Evolutionary conservation across 768 basidiomycete species (phyloP).

Genomic region (Psilocybe cubensis): DNA sequence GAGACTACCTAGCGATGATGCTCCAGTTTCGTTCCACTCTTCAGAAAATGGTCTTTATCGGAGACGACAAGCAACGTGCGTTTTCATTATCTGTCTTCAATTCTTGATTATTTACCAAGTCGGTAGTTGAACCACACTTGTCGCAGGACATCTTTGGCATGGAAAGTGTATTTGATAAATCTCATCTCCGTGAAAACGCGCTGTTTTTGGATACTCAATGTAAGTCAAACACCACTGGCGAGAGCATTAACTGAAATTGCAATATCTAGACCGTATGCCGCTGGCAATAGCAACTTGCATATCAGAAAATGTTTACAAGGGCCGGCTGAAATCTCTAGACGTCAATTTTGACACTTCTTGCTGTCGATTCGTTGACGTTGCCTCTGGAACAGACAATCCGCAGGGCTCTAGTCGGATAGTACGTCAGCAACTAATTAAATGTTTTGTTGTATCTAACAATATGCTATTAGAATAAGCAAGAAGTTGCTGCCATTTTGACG

Average conservation of each 20-base stretch:
- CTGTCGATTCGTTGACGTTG: conserved; percentile 63
- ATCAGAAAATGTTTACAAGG: conserved; percentile 58
- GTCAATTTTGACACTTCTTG: conserved; percentile 33
- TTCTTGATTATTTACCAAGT: conserved; percentile 48
- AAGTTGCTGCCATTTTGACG: conserved; percentile 48
- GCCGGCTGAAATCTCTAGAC: conserved; percentile 52
- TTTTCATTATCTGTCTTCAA: conserved; percentile 69
- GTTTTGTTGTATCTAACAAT: not conserved
- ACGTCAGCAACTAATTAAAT: conserved; percentile 9
- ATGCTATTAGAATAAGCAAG: conserved; percentile 54
- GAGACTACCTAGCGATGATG: conserved; percentile 49
- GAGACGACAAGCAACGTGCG: conserved; percentile 68
- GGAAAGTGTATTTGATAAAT: conserved; percentile 84
- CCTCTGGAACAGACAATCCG: conserved; percentile 32
- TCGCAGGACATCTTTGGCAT: conserved; percentile 60
- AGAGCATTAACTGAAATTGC: not conserved
- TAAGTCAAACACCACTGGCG: conserved; percentile 39
- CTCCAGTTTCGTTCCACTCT: conserved; percentile 37
- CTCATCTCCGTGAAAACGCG: conserved; percentile 52
- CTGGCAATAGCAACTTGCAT: conserved; percentile 64
- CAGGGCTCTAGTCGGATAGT: conserved; percentile 42
- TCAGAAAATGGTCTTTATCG: conserved; percentile 63
- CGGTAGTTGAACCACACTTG: conserved; percentile 49
- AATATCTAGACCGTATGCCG: conserved; percentile 61
- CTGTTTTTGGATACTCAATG: conserved; percentile 78